Percentiles rank a stretch among this genome's conserved stretches.
These are phyloP conservation scores for Pichia eremophila DNA, from an alignment of 805 yeast genomes.

Conservation along the genomic window DNA sequence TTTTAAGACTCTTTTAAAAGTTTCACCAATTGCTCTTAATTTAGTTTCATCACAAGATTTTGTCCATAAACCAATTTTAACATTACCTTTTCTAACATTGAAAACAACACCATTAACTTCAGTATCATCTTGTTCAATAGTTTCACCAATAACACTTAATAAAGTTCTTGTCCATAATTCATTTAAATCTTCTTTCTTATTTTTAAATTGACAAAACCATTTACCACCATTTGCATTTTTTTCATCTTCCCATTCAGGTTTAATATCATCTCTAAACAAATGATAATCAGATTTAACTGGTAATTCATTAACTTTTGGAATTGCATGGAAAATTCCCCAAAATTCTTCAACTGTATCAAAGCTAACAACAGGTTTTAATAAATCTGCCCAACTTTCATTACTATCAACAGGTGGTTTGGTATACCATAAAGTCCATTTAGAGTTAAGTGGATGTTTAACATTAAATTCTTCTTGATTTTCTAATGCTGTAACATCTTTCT, in stretches of 20 bases:
- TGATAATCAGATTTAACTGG: slow-evolving; percentile 93
- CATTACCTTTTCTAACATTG: slow-evolving; percentile 73
- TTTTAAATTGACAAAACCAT: slow-evolving; percentile 75
- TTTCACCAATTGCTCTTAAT: slow-evolving; percentile 69
- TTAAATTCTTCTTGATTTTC: slow-evolving; percentile 54
- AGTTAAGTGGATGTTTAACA: slow-evolving; percentile 81
- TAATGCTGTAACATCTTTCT: slow-evolving; percentile 40
- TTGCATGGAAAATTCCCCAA: slow-evolving; percentile 94
- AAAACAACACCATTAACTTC: slow-evolving; percentile 93
- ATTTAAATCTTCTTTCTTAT: slow-evolving; percentile 56
- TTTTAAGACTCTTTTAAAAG: slow-evolving; percentile 77
- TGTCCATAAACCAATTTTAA: slow-evolving; percentile 91
- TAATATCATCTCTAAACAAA: slow-evolving; percentile 84
- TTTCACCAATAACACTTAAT: slow-evolving; percentile 89
- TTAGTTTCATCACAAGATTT: slow-evolving; percentile 58
- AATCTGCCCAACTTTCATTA: slow-evolving; percentile 83
- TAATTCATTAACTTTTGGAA: slow-evolving; percentile 84
- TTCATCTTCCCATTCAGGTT: slow-evolving; percentile 98
- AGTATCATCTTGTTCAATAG: slow-evolving; percentile 67
- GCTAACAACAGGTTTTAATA: slow-evolving; percentile 85
- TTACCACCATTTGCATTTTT: slow-evolving; percentile 87
- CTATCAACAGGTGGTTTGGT: slow-evolving; percentile 81
- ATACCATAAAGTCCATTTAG: slow-evolving; percentile 95
- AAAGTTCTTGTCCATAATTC: slow-evolving; percentile 88
- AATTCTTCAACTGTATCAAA: slow-evolving; percentile 95